Evolutionary conservation across 768 basidiomycete genomes (phyloP), one percentile per base, ranked within the genome.

Genomic region (Boletus patriciae): DNA sequence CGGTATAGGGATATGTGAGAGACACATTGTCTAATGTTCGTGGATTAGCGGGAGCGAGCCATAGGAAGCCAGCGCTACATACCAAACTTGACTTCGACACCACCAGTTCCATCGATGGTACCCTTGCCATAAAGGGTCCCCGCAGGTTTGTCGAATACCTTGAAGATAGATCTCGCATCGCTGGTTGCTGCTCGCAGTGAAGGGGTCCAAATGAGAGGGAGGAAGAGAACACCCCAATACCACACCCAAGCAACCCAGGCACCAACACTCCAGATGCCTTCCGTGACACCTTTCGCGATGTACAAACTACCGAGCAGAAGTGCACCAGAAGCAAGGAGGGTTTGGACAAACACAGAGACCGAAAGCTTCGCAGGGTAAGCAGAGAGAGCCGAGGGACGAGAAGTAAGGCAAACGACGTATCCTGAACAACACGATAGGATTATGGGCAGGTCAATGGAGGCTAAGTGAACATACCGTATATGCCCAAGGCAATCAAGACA

Each of bases 81-180:
- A 91, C 91, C 87, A 69, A 98, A 97, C 68, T 92, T 92, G 66
- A 98, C 89, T 68, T 88, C 85, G 4, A 94, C 87, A 50, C 86
- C 79, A 18, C 82, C 74, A 9, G 92, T 80, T 44, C 87, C 75
- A 25, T 97, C 80, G 47, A 92, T 85, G 15, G 83, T 79, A 10
- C 90, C 91, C 62, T 84, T 80, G 9, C 87, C 87, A 71, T 96
- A 92, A 60, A 87, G 84, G 59, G 98, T 83, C 57, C 95, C 94
- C 0, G 83, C 87, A 1, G 90, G 85, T 66, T 95, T 89, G 57
- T 85, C 83, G 8, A 98, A 79, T 18, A 94, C 78, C 53, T 87
- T 82, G 54, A 97, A 78, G 43, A 98, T 84, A 62, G 82, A 87
- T 18, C 88, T 90, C 46, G 92, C 82, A 66, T 85, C 86, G 65